A percentile compares a stretch with the other conserved stretches of the same genome.
Evolutionary conservation across 2,329 filamentous ascomycete species (phyloP).

Genomic region (Talaromyces sp.): DNA sequence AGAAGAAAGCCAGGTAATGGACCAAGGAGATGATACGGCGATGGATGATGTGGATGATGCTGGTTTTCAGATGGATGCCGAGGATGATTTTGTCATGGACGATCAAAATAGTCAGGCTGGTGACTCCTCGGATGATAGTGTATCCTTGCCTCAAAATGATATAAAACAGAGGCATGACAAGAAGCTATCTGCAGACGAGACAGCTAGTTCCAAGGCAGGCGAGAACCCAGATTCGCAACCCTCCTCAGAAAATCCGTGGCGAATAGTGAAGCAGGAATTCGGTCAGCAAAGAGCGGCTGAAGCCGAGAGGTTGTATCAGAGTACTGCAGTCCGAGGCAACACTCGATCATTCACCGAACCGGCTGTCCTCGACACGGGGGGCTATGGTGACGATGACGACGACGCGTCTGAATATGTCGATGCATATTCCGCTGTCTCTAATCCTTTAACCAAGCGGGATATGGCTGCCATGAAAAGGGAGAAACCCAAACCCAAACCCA

Average conservation of each 20-base stretch:
- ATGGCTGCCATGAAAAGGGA: not conserved
- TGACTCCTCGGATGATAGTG: constrained; percentile 8
- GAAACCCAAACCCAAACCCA: constrained; percentile 11
- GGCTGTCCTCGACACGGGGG: not conserved
- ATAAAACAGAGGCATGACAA: not conserved
- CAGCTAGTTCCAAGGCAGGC: not conserved
- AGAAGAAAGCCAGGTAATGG: not conserved
- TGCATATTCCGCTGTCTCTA: constrained; percentile 24
- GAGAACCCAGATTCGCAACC: not conserved
- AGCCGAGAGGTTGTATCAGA: not conserved
- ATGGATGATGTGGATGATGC: constrained; percentile 10
- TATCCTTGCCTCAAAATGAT: not conserved
- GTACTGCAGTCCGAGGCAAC: constrained; percentile 13
- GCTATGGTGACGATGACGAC: constrained; percentile 15
- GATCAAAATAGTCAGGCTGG: not conserved
- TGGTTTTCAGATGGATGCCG: not conserved
- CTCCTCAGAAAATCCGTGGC: not conserved
- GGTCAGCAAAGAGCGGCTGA: not conserved
- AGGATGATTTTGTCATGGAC: constrained; percentile 7
- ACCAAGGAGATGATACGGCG: not conserved
- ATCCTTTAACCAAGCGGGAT: constrained; percentile 34
- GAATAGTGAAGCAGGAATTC: not conserved
- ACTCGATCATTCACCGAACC: not conserved
- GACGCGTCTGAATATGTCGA: not conserved
- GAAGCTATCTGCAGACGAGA: not conserved